These are phyloP conservation scores for Nicotiana paniculata DNA, from an alignment of 257 asterid genomes.

Conservation along the genomic window DNA sequence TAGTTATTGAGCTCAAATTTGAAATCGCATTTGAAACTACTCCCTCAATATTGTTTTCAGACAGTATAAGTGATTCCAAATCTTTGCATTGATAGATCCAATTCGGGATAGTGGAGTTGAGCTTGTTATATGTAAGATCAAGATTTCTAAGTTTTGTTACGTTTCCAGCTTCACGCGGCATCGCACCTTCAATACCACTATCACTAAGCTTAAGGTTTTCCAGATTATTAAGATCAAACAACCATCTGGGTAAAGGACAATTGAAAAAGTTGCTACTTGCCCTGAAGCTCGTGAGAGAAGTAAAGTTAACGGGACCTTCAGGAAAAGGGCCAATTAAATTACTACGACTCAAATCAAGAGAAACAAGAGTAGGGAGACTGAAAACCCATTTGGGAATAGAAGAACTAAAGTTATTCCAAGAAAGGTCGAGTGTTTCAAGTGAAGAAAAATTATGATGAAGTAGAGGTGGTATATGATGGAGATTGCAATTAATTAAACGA, in stretches of 20 bases:
- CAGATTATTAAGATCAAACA: background rate
- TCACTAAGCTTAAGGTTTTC: background rate
- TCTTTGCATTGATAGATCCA: conserved; percentile 23
- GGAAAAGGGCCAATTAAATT: background rate
- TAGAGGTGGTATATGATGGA: background rate
- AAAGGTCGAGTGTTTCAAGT: background rate
- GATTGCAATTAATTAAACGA: background rate
- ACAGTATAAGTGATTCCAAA: background rate
- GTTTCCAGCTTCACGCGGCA: conserved; percentile 14
- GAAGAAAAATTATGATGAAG: background rate
- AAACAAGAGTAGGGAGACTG: background rate
- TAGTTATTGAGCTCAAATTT: conserved; percentile 19
- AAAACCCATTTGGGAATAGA: background rate
- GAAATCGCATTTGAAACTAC: conserved; percentile 14
- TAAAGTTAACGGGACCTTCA: background rate
- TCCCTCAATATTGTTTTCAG: background rate
- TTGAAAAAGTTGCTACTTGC: background rate
- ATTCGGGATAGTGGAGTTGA: conserved; percentile 23
- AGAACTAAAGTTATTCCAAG: background rate
- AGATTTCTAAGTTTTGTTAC: conserved; percentile 19
- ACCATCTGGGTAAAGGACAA: background rate
- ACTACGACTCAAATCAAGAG: background rate
- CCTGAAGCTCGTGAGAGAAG: background rate
- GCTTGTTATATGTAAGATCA: background rate
- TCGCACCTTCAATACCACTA: background rate